phyloP scores from a whole-genome alignment of 805 yeast genomes.

The Saturnispora mendoncae region DNA sequence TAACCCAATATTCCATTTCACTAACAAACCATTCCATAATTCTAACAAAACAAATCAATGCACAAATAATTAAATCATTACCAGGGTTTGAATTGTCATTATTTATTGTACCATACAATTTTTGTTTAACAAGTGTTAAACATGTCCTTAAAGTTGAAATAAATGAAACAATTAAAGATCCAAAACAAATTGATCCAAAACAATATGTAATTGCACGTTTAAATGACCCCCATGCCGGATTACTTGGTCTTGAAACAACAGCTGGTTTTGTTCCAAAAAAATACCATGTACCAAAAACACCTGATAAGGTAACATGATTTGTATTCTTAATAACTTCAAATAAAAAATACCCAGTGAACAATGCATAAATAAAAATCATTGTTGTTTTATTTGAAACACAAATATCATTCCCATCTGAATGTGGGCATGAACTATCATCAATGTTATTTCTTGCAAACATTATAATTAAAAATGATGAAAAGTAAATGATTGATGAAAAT shows the following conservation, averaged over 20 bases:
- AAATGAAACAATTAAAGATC: constrained; percentile 64
- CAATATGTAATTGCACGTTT: constrained; percentile 72
- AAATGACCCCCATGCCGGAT: constrained; percentile 76
- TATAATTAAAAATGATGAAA: constrained; percentile 55
- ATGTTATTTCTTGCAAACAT: constrained; percentile 18
- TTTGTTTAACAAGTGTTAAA: constrained; percentile 40
- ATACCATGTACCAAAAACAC: constrained; percentile 88
- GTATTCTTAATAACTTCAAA: constrained; percentile 76
- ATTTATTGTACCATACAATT: constrained; percentile 23
- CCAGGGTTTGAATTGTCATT: constrained; percentile 44
- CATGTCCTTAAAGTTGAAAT: constrained; percentile 56
- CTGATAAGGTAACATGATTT: constrained; percentile 73
- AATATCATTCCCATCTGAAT: constrained; percentile 22
- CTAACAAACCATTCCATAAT: constrained; percentile 58
- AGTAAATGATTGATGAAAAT: constrained; percentile 54
- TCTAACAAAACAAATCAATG: constrained; percentile 36
- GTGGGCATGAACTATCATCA: constrained; percentile 48
- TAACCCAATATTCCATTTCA: constrained; percentile 36
- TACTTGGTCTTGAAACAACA: constrained; percentile 51
- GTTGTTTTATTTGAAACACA: constrained; percentile 26
- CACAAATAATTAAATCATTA: constrained; percentile 41
- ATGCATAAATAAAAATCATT: constrained; percentile 43
- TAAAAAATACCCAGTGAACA: constrained; percentile 77
- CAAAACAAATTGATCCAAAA: constrained; percentile 85
- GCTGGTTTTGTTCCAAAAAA: constrained; percentile 37